Conservation (phyloP, 2,329 filamentous ascomycete genomes). For the Dryadomyces quercivorus region DNA sequence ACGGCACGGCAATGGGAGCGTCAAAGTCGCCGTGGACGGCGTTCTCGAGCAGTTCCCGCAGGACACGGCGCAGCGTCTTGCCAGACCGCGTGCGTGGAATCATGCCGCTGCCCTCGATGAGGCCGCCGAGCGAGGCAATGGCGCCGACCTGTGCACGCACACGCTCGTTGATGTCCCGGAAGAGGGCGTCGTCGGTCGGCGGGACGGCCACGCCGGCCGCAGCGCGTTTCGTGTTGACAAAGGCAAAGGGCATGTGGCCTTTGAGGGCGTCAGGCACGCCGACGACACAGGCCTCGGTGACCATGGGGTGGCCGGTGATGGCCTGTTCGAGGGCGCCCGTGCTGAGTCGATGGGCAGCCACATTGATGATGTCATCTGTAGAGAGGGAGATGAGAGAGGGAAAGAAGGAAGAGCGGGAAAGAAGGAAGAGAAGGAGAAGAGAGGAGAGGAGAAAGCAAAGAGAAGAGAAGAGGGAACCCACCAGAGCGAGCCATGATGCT, state of each 20-base stretch:
- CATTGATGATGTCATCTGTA: conserved; percentile 91
- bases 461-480: conserved; percentile 5
- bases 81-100: conserved; percentile 89
- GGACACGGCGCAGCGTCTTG: conserved; percentile 73
- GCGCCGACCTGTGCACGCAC: conserved; percentile 75
- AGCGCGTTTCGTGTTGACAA: conserved; percentile 48
- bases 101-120: conserved; percentile 74
- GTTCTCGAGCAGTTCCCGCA: conserved; percentile 77
- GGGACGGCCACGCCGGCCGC: conserved; percentile 30
- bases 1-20: conserved; percentile 61
- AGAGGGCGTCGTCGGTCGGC: conserved; percentile 31
- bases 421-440: background rate
- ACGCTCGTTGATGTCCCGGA: conserved; percentile 54
- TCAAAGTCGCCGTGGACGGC: conserved; percentile 62
- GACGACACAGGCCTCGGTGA: conserved; percentile 79
- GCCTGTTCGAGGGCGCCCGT: conserved; percentile 87
- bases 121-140: conserved; percentile 74
- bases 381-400: too few species aligned
- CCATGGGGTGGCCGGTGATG: conserved; percentile 64
- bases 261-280: conserved; percentile 78
- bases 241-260: conserved; percentile 84
- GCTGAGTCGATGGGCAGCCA: conserved; percentile 83
- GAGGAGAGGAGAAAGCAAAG: background rate
- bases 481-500: conserved; percentile 46
- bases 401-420: too few species aligned